A percentile compares a stretch with the other conserved stretches of the same genome.
Conservation (phyloP, 129 eudicot genomes). For the Deinandra increscens region DNA sequence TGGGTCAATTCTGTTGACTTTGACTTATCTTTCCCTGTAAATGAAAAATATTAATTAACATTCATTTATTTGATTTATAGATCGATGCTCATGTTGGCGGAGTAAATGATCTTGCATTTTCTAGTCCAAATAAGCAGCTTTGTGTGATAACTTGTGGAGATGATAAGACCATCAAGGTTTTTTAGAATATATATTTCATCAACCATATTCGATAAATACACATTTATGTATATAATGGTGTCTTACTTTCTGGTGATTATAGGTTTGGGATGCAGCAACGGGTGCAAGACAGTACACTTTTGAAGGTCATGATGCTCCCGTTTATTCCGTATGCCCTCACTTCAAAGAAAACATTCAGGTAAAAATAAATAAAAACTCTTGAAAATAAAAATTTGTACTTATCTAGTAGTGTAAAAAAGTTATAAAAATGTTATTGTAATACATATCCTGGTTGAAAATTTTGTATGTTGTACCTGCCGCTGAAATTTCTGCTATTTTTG, state of each 20-base stretch:
- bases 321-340: constrained; percentile 58
- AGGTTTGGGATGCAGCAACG: constrained; percentile 66
- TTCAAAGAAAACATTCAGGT: constrained; percentile 53
- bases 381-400: not conserved
- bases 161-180: constrained; percentile 60
- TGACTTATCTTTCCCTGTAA: constrained; percentile 2
- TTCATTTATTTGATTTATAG: constrained; percentile 28
- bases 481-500: not conserved
- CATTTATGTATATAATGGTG: not conserved
- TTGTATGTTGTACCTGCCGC: not conserved
- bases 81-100: constrained; percentile 73
- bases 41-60: not conserved
- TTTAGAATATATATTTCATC: not conserved
- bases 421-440: not conserved
- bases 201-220: not conserved
- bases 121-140: constrained; percentile 47
- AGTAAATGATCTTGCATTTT: constrained; percentile 71
- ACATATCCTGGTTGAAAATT: not conserved
- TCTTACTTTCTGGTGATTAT: constrained; percentile 9
- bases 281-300: constrained; percentile 61
- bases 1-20: not conserved
- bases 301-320: constrained; percentile 74
- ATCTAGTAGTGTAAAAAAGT: not conserved
- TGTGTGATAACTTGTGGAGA: constrained; percentile 66
- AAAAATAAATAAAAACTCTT: not conserved